Evolutionary conservation across 768 basidiomycete genomes (phyloP), one percentile per base, ranked within the genome.

Genomic region (Hericium erinaceus): DNA sequence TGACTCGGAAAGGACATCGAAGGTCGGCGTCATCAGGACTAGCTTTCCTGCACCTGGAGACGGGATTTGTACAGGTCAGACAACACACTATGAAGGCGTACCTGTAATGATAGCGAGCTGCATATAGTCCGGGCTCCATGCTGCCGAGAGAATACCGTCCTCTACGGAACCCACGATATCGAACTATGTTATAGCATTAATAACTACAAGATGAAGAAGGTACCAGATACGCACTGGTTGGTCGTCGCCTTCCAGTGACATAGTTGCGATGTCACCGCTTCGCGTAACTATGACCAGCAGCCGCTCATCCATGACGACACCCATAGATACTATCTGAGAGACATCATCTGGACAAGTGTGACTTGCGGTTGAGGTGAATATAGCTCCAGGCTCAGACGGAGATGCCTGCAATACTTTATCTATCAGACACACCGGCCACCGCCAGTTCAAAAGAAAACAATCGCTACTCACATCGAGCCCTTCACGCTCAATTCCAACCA

Each of bases 121-220:
- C 8, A 90, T 84, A 56, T 95, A 91, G 68, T 99, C 97, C 4
- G 95, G 92, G 61, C 86, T 86, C 95, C 95, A 98, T 12, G 80
- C 75, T 11, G 91, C 94, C 0, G 87, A 84, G 33, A 82, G 70
- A 52, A 99, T 85, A 0, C 91, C 93, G 11, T 83, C 76, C 56
- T 97, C 95, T 7, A 98, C 82, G 0, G 85, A 84, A 15, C 95
- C 95, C 56, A 95, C 86, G 13, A 92, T 79, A 62, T 95, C 91
- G 48, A 81, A 72, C 87, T 90, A 33, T 56, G 3, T 41, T 16
- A 24, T 12, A 48, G 18, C 52, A 33, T 24, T 15, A 38, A 51
- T 39, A 33, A 3, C 2, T 16, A 48, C 41, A 33, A 10, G 38
- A 15, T 44, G 20, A 53, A 52, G 40, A 38, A 10, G 33, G 40